Evolutionary conservation across 2,329 filamentous ascomycete species (phyloP), one percentile per base, ranked within the genome.

Genomic region (Fusarium chuoi): DNA sequence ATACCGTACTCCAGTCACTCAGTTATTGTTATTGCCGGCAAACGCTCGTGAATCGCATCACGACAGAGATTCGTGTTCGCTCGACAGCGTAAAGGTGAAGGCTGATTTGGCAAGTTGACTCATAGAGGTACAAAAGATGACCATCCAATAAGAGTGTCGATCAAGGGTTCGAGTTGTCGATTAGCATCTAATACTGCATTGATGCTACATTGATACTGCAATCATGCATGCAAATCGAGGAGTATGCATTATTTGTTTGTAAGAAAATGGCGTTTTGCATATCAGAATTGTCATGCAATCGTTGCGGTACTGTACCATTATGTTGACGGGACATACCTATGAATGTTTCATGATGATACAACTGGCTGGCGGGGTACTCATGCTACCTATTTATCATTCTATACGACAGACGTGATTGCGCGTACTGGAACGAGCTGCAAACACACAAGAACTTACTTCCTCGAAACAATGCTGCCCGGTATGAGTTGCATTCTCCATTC

Each of bases 121-220:
- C 55, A 68, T 51, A 49, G 61, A 57, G 65, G 70, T 71, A 56
- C 71, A 65, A 39, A 64, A 39, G 28, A 38, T 36, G n/a, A 36
- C 39, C 12, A 62, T 51, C 75, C 75, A 77, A 77, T 76, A 61
- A 58, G 73, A 73, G 56, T 54, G 65, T 71, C 56, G 33, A 63
- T 52, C 59, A 55, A 56, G 65, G 62, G 52, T 51, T 64, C 44
- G n/a, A 49, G 24, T 61, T 49, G 33, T 62, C 57, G 62, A 62
- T 70, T 63, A 59, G 67, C 67, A 61, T 68, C 58, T 46, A 42
- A 58, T 64, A 68, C 59, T 56, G 67, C 54, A 73, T 66, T 55
- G 26, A 52, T 63, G 54, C 55, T 41, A 67, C 57, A 59, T 45
- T 57, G 55, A 64, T 71, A 65, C 57, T 55, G 55, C 36, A 71